phyloP scores from a whole-genome alignment of 805 yeast genomes.

The Candida dajiaensis region DNA sequence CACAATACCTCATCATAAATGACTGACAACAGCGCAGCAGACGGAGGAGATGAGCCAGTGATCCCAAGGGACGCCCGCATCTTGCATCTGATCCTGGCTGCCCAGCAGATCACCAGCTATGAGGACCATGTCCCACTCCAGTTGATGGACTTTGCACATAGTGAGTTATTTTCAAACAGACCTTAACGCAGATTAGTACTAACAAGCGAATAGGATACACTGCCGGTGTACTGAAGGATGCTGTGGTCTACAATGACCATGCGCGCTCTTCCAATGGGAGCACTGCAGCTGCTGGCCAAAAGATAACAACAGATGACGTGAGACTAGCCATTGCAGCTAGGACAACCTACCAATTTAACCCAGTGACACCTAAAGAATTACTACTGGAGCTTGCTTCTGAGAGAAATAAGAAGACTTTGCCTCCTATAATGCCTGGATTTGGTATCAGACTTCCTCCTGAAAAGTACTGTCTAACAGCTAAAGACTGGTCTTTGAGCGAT shows the following conservation, averaged over 20 bases:
- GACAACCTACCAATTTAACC: constrained; percentile 94
- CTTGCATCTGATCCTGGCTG: constrained; percentile 83
- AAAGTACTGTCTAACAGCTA: constrained; percentile 87
- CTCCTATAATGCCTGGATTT: constrained; percentile 86
- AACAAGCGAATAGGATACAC: constrained; percentile 55
- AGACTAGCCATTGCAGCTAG: constrained; percentile 90
- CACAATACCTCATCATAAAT: background rate
- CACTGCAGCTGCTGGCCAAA: constrained; percentile 34
- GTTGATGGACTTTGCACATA: constrained; percentile 92
- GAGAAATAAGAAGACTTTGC: constrained; percentile 81
- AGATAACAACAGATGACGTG: constrained; percentile 81
- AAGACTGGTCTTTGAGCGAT: constrained; percentile 64
- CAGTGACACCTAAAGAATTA: constrained; percentile 90
- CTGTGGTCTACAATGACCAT: constrained; percentile 83
- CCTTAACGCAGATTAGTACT: constrained; percentile 1
- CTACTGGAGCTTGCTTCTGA: constrained; percentile 88
- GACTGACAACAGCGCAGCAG: constrained; percentile 7
- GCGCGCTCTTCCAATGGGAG: constrained; percentile 41
- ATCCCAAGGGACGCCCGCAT: constrained; percentile 87
- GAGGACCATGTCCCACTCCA: constrained; percentile 96
- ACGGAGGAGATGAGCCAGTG: constrained; percentile 25
- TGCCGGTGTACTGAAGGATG: constrained; percentile 80
- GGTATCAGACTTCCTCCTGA: constrained; percentile 96
- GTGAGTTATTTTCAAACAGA: constrained; percentile 26
- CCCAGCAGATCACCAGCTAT: constrained; percentile 85